These are phyloP conservation scores for Saccharomyces hybrid DNA, from an alignment of 1,139 yeast genomes.

Conservation along the genomic window DNA sequence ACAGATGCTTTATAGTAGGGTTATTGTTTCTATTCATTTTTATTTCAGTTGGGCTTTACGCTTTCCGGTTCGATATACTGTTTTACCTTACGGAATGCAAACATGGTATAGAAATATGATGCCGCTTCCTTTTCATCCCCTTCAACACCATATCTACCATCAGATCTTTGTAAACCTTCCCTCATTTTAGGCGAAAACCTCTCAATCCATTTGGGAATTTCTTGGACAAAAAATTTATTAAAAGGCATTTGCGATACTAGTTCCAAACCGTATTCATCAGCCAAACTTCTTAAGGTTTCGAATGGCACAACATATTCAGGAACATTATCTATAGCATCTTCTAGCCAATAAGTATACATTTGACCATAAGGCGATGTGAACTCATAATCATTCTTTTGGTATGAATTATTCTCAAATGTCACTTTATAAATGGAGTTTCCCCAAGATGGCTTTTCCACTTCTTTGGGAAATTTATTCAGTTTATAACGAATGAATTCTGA, in stretches of 20 bases:
- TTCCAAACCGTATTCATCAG: conserved; percentile 75
- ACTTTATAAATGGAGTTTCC: conserved; percentile 82
- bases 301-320: conserved; percentile 98
- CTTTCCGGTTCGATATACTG: conserved; percentile 15
- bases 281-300: conserved; percentile 72
- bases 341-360: conserved; percentile 68
- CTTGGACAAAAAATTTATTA: conserved; percentile 73
- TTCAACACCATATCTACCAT: conserved; percentile 80
- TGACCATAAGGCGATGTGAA: conserved; percentile 80
- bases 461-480: conserved; percentile 41
- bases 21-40: neutral
- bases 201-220: conserved; percentile 58
- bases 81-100: conserved; percentile 32
- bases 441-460: conserved; percentile 53
- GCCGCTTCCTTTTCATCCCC: conserved; percentile 91
- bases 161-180: conserved; percentile 63
- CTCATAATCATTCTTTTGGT: conserved; percentile 53
- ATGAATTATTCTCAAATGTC: conserved; percentile 63
- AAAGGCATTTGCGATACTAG: conserved; percentile 71
- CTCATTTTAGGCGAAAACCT: conserved; percentile 56
- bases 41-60: no score
- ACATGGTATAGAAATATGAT: conserved; percentile 38
- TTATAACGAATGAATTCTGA: conserved; percentile 73
- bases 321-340: conserved; percentile 92
- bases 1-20: neutral